Evolutionary conservation across 2,329 filamentous ascomycete species (phyloP).

Genomic region (Clonostachys solani): DNA sequence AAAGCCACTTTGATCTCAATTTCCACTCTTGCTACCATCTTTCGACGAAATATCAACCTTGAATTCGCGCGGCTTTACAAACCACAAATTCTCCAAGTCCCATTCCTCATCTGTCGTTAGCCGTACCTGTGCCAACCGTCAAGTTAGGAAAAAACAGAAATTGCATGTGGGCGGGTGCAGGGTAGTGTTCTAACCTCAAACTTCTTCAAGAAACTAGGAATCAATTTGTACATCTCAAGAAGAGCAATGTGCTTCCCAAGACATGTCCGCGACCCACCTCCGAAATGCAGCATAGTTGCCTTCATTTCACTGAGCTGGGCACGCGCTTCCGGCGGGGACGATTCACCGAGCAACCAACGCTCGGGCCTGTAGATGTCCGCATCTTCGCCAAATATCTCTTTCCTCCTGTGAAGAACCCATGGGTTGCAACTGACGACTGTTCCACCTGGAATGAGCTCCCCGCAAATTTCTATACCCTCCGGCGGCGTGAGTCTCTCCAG

Average conservation of each 20-base stretch:
- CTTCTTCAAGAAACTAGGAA: conserved; percentile 53
- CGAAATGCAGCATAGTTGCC: conserved; percentile 23
- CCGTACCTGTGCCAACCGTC: not conserved
- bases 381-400: conserved; percentile 33
- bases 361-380: conserved; percentile 37
- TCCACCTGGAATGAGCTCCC: conserved; percentile 15
- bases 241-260: conserved; percentile 23
- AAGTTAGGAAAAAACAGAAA: not conserved
- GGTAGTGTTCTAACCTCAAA: conserved; percentile 49
- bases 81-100: conserved; percentile 58
- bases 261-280: conserved; percentile 23
- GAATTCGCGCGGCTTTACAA: conserved; percentile 57
- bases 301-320: conserved; percentile 26
- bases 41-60: conserved; percentile 14
- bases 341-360: conserved; percentile 51
- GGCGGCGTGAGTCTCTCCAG: conserved; percentile 40
- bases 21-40: no score
- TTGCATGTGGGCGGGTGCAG: no score
- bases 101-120: conserved; percentile 42
- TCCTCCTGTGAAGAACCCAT: conserved; percentile 27
- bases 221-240: conserved; percentile 24
- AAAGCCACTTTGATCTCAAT: no score
- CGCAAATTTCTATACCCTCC: conserved; percentile 25
- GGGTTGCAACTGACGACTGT: conserved; percentile 27
- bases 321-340: conserved; percentile 30